Evolutionary conservation across 495 filamentous ascomycete genomes (phyloP).

Genomic region (Lepraria neglecta): DNA sequence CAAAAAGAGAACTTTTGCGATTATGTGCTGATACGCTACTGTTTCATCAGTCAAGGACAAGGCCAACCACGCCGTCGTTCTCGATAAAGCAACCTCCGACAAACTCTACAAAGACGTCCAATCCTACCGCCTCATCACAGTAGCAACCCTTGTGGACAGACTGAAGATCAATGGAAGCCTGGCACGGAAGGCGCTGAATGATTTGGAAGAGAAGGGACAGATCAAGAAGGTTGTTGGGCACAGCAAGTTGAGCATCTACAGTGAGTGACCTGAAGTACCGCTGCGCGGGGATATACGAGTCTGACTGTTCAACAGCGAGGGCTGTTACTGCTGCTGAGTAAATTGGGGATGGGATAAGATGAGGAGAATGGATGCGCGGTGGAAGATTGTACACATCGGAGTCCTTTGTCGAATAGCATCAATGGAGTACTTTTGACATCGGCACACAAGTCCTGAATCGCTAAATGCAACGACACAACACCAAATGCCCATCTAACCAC

Average conservation of each 20-base stretch:
- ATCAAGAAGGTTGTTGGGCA: constrained; percentile 98
- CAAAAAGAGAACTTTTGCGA: neutral
- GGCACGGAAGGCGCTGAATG: constrained; percentile 79
- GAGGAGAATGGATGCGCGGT: constrained; percentile 24
- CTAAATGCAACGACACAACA: neutral
- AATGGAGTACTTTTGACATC: constrained; percentile 11
- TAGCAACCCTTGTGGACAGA: constrained; percentile 95
- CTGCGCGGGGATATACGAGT: neutral
- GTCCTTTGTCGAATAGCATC: constrained; percentile 14
- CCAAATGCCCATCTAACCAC: neutral
- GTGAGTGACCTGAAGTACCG: constrained; percentile 47
- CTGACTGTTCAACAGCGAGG: constrained; percentile 14
- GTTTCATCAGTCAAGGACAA: constrained; percentile 94
- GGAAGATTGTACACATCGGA: neutral
- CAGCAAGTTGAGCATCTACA: constrained; percentile 98
- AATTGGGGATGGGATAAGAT: constrained; percentile 23
- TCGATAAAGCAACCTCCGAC: constrained; percentile 62
- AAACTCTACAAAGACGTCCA: constrained; percentile 94
- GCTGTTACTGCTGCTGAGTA: constrained; percentile 32
- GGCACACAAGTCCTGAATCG: neutral
- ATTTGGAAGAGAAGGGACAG: constrained; percentile 94
- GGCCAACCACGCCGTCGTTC: constrained; percentile 88
- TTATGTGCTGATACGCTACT: neutral
- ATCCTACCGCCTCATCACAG: constrained; percentile 98
- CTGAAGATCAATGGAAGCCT: constrained; percentile 99